Conservation (phyloP, 768 basidiomycete genomes). For the Ramaria sp. region DNA sequence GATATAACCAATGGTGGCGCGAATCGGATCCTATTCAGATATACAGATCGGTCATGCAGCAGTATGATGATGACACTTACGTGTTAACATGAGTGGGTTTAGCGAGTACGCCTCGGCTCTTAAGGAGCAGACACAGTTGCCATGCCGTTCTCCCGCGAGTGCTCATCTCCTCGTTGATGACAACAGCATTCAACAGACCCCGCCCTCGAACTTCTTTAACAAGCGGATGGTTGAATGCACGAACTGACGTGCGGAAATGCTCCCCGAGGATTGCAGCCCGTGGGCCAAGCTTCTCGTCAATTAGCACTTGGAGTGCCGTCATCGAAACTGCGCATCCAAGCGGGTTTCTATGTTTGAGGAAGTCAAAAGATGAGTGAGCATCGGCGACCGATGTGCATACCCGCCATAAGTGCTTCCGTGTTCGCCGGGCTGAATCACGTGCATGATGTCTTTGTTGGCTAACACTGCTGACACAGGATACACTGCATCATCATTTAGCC, state of each 20-base stretch:
- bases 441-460: conserved; percentile 85
- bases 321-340: conserved; percentile 94
- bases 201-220: conserved; percentile 73
- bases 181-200: conserved; percentile 87
- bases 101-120: conserved; percentile 83
- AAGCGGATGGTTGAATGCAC: conserved; percentile 54
- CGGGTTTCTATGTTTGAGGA: conserved; percentile 53
- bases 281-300: conserved; percentile 76
- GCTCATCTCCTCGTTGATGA: conserved; percentile 80
- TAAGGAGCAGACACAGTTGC: conserved; percentile 90
- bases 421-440: conserved; percentile 89
- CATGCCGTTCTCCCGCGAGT: conserved; percentile 77
- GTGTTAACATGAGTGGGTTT: conserved; percentile 96
- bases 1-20: conserved; percentile 91
- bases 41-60: neutral
- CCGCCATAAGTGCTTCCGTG: conserved; percentile 96
- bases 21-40: conserved; percentile 68
- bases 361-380: conserved; percentile 1
- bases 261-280: conserved; percentile 73
- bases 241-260: conserved; percentile 60
- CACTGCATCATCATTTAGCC: conserved; percentile 33
- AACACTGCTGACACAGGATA: conserved; percentile 96
- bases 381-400: conserved; percentile 29
- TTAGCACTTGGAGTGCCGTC: conserved; percentile 83
- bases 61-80: conserved; percentile 34